Base-by-base conservation (phyloP, 108 stramenopile genomes). In the Cyclotella sp. region DNA sequence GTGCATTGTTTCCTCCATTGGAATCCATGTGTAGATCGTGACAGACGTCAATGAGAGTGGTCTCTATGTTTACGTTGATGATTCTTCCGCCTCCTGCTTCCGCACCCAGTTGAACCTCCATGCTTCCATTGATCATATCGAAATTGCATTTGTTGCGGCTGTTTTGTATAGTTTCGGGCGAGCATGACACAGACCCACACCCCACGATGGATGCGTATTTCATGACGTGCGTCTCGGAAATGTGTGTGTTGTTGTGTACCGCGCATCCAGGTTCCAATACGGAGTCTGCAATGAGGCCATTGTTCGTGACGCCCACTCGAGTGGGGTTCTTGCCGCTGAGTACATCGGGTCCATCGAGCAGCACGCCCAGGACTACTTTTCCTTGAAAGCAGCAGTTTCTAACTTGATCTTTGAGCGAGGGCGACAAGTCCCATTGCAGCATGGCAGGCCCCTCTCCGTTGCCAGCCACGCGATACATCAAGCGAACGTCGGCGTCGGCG, bases 11-110 rank as follows among this genome's bases (percentile, higher is more conserved):
- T 28, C 57, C 49, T 16, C 74, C 64, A 24, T 74, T 29, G 44
- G 74, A 62, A 61, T 71, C 72, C 73, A 85, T 80, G 52, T 66
- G 49, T 43, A 93, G 68, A 63, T 82, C 85, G 19, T 72, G 81
- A 51, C 84, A 81, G 8, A 93, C 87, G 59, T 93, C 86, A 13
- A 87, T 68, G 84, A 95, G 81, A 22, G 88, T 90, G 45, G 69
- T 61, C 67, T 95, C 91, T 18, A 87, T 66, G 0, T 68, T 77
- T 11, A 86, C 66, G 34, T 68, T 51, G 14, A 90, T 64, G 0
- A 70, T 11, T 27, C 91, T 65, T 6, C 88, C 91, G 24, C 94
- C 91, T 54, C 94, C 94, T 63, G 86, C 84, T 78, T 95, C 94
- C 18, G 94, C 87, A 19, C 94, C 94, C 15, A 95, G 81, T 19